Base-by-base conservation (phyloP, 2,329 filamentous ascomycete species). In the Lachnellula hyalina region DNA sequence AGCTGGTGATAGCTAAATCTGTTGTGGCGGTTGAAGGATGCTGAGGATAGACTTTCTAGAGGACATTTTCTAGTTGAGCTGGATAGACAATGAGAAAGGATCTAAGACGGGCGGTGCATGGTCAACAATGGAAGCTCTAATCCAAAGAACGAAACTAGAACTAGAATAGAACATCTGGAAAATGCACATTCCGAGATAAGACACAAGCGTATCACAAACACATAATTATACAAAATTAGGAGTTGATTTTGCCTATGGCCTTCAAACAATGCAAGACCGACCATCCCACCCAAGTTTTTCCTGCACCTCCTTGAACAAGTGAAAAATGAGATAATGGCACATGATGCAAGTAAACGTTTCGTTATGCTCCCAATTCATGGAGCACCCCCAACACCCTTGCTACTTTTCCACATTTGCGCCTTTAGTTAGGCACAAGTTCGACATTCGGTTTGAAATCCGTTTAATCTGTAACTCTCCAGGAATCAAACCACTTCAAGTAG, bases 401-500 rank as follows among this genome's bases (percentile, higher is more conserved):
- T 23, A 38, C 44, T n/a, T 40, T 11, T 50, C 23, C 28, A 38
- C 28, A 32, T 32, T 11, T 32, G 28, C 28, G 46, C 32, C 19
- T 51, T 34, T 17, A 23, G 8, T 17, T 17, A 15, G 4, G 21
- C 19, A 21, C 28, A 54, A 19, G 23, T 35, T 34, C 17, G 21
- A 17, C 40, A 23, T 44, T 36, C 1, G 28, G 11, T 32, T 12
- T 32, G 9, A 32, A 12, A 32, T 32, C 28, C 28, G 28, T 32
- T 58, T 65, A 68, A 59, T 71, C 68, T 11, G 66, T 63, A 34
- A 71, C 61, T 56, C 66, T 86, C 93, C 93, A 99, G 62, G 76
- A 83, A 62, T 86, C 82, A 64, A 96, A 88, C 94, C 94, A 99
- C 78, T 90, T 96, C 76, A 99, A 78, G 76, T 97, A 92, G 65